Conservation (phyloP, 2,329 filamentous ascomycete genomes). For the Gnomoniopsis smithogilvyi region DNA sequence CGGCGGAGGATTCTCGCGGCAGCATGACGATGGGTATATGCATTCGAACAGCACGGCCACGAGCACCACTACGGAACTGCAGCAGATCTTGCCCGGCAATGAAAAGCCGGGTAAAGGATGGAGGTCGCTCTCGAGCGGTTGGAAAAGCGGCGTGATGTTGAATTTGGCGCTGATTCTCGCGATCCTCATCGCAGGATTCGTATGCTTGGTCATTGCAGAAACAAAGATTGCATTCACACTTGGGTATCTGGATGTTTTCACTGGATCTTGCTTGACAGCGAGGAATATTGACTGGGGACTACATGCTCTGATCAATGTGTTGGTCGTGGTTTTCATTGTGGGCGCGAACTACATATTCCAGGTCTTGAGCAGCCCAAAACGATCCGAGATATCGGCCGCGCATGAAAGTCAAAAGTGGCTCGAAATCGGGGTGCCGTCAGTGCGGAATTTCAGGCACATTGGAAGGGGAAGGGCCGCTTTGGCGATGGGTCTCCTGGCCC, state of each 20-base stretch:
- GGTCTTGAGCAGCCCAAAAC: constrained; percentile 51
- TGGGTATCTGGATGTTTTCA: constrained; percentile 35
- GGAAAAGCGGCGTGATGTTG: constrained; percentile 45
- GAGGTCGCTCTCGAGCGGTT: constrained; percentile 35
- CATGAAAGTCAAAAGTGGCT: constrained; percentile 46
- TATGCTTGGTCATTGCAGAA: constrained; percentile 36
- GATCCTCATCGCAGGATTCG: constrained; percentile 15
- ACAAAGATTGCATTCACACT: constrained; percentile 30
- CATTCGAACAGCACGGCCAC: constrained; percentile 7
- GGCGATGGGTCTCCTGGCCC: constrained; percentile 35
- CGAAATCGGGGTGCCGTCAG: constrained; percentile 51
- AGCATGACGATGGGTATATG: constrained; percentile 1
- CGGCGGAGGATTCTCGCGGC: constrained; percentile 1
- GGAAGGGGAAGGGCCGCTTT: constrained; percentile 37
- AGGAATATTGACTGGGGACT: constrained; percentile 37
- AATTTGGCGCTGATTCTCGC: constrained; percentile 37
- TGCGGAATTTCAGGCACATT: constrained; percentile 46
- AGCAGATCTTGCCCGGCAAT: constrained; percentile 18
- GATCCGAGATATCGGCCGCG: constrained; percentile 43
- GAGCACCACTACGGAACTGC: constrained; percentile 19
- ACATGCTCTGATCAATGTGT: constrained; percentile 41
- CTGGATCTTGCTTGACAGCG: constrained; percentile 36
- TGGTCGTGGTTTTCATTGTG: constrained; percentile 40
- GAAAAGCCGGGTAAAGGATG: background rate
- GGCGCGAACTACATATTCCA: constrained; percentile 53